Conservation (phyloP, 306 rosid species). For the Senna tora region DNA sequence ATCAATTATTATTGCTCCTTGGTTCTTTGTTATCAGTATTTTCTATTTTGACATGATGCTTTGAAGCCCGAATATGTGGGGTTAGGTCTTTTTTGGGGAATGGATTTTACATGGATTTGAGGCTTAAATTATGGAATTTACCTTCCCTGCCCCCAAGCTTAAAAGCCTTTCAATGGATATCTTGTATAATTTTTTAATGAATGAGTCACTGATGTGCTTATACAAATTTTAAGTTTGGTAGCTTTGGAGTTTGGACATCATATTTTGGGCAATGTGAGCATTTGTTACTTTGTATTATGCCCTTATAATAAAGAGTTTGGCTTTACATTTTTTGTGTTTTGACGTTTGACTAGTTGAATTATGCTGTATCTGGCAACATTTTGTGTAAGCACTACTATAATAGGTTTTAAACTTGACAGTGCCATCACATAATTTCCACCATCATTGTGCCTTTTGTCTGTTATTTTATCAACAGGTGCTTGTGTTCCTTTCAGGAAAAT, state of each 20-base stretch:
- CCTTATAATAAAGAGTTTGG: background rate
- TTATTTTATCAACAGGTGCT: conserved; percentile 21
- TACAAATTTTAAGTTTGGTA: conserved; percentile 9
- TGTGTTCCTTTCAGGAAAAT: conserved; percentile 59
- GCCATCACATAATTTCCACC: conserved; percentile 24
- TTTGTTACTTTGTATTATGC: conserved; percentile 11
- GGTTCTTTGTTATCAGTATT: background rate
- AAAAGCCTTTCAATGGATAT: background rate
- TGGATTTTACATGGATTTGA: background rate
- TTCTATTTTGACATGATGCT: background rate
- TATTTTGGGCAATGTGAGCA: conserved; percentile 13
- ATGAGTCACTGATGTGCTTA: background rate
- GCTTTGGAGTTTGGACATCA: background rate
- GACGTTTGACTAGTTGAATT: background rate
- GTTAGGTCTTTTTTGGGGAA: conserved; percentile 14
- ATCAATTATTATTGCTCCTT: background rate
- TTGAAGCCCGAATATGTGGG: background rate
- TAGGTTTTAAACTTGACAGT: conserved; percentile 12
- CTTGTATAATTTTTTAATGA: background rate
- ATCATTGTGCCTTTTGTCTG: conserved; percentile 21
- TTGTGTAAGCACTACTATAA: conserved; percentile 1
- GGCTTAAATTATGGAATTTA: background rate
- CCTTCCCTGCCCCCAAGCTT: background rate
- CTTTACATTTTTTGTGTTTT: background rate
- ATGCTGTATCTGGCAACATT: conserved; percentile 2